Evolutionary conservation across 306 rosid species (phyloP).

Genomic region (Trichosanthes truncata): DNA sequence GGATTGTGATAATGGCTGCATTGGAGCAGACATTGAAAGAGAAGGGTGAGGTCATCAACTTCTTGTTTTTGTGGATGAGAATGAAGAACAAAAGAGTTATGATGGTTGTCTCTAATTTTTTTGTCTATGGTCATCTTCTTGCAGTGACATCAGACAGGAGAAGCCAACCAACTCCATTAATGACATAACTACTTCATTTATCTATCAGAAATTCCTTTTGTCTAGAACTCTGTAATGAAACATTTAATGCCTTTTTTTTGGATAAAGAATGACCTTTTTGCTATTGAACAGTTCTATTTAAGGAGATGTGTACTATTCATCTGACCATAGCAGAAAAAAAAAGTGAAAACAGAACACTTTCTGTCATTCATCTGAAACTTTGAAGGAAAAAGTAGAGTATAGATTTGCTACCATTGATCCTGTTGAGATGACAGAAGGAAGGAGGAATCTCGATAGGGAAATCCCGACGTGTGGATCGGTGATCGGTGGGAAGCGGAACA

Average conservation of each 20-base stretch:
- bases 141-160: conserved; percentile 30
- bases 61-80: conserved; percentile 16
- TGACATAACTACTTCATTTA: conserved; percentile 29
- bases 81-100: not conserved
- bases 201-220: not conserved
- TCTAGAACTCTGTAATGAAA: not conserved
- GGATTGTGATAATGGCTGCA: conserved; percentile 2
- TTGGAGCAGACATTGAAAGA: conserved; percentile 3
- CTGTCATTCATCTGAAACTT: not conserved
- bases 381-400: conserved; percentile 15
- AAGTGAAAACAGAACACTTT: conserved; percentile 7
- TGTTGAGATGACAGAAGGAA: conserved; percentile 16
- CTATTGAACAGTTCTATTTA: not conserved
- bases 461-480: conserved; percentile 10
- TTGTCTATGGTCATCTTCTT: conserved; percentile 6
- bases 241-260: conserved; percentile 2
- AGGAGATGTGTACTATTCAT: not conserved
- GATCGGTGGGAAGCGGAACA: conserved; percentile 23
- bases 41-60: not conserved
- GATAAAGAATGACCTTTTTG: not conserved
- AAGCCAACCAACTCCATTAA: conserved; percentile 45
- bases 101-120: not conserved
- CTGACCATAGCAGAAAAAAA: not conserved
- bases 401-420: conserved; percentile 15
- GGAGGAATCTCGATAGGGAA: conserved; percentile 24